These are phyloP conservation scores for Dysphania ambrosioides DNA, from an alignment of 148 eudicot genomes.

Conservation along the genomic window DNA sequence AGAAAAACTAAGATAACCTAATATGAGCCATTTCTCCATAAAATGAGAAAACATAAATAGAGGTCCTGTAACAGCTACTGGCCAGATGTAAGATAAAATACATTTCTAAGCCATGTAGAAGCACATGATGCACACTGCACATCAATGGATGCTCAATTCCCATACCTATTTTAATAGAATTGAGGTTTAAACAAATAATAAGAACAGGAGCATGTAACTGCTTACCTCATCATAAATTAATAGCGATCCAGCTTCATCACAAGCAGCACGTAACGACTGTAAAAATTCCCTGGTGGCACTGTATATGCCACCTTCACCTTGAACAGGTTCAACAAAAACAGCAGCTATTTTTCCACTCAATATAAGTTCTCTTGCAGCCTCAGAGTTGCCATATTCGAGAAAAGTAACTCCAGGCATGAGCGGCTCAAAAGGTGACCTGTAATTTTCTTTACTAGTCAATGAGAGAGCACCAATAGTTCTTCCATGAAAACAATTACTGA, in stretches of 20 bases:
- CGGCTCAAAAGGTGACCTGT: conserved; percentile 81
- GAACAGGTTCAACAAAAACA: conserved; percentile 93
- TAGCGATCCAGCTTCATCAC: conserved; percentile 72
- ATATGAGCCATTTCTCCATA: not conserved
- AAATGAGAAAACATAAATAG: not conserved
- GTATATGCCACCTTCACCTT: conserved; percentile 95
- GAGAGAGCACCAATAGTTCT: conserved; percentile 92
- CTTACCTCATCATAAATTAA: conserved; percentile 89
- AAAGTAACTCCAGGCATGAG: conserved; percentile 92
- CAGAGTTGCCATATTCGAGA: conserved; percentile 64
- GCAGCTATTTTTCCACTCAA: conserved; percentile 71
- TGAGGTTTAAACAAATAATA: not conserved
- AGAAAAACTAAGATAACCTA: not conserved
- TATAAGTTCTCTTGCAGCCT: conserved; percentile 60
- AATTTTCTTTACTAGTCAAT: conserved; percentile 88
- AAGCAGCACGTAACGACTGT: conserved; percentile 63
- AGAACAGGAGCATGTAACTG: conserved; percentile 1
- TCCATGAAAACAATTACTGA: conserved; percentile 83
- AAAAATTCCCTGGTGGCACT: conserved; percentile 81
- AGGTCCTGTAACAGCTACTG: not conserved
- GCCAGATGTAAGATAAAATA: not conserved
- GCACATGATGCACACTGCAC: too few relatives aligned
- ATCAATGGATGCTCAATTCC: not conserved
- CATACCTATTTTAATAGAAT: not conserved
- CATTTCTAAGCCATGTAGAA: not conserved